These are phyloP conservation scores for Aureobasidium sp. DNA, from an alignment of 2,329 filamentous ascomycete genomes.

Conservation along the genomic window DNA sequence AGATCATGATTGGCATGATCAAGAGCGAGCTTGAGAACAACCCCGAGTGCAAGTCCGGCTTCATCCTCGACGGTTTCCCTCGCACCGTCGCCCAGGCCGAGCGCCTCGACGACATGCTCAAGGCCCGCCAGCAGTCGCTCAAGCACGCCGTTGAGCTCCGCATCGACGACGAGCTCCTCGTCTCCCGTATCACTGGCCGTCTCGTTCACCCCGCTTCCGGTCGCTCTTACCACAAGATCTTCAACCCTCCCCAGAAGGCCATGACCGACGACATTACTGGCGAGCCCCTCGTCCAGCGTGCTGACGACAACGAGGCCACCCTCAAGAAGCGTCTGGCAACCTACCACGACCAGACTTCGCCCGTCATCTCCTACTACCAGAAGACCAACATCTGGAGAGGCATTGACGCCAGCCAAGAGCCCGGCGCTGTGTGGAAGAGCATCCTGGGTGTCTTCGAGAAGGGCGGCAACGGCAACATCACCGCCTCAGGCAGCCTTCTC, in stretches of 20 bases:
- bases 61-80: slow-evolving; percentile 98
- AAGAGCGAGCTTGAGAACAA: slow-evolving; percentile 93
- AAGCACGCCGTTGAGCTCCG: slow-evolving; percentile 95
- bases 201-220: slow-evolving; percentile 93
- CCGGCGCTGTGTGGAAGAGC: slow-evolving; percentile 90
- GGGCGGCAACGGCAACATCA: slow-evolving; percentile 29
- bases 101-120: slow-evolving; percentile 88
- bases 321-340: slow-evolving; percentile 90
- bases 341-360: slow-evolving; percentile 89
- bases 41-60: slow-evolving; percentile 92
- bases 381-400: slow-evolving; percentile 95
- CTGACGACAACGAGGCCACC: slow-evolving; percentile 92
- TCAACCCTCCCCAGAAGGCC: slow-evolving; percentile 89
- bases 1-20: slow-evolving; percentile 99
- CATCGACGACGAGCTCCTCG: slow-evolving; percentile 89
- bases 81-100: slow-evolving; percentile 93
- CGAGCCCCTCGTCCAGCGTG: slow-evolving; percentile 91
- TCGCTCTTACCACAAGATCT: slow-evolving; percentile 95
- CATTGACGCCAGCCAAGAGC: slow-evolving; percentile 92
- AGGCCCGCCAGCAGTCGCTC: slow-evolving; percentile 68
- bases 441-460: slow-evolving; percentile 72
- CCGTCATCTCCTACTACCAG: slow-evolving; percentile 94
- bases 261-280: slow-evolving; percentile 98
- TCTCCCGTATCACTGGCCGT: slow-evolving; percentile 92
- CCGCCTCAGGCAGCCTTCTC: slow-evolving; percentile 38